phyloP scores from a whole-genome alignment of 768 basidiomycete species.

The Rhodotorula sphaerocarpa region DNA sequence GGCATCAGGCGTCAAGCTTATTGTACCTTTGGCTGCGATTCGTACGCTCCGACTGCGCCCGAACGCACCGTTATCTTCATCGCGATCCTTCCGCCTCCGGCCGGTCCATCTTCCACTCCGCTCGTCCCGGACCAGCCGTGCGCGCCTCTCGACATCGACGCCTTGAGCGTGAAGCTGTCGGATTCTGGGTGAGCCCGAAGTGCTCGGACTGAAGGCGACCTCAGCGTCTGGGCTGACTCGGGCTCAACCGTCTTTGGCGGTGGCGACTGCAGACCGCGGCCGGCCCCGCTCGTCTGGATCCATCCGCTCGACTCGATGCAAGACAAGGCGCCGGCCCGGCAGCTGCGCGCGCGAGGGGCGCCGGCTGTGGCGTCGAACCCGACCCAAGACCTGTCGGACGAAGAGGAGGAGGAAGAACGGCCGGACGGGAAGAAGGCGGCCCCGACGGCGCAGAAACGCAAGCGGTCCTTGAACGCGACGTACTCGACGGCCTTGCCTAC shows the following conservation, averaged over 20 bases:
- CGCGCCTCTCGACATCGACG: background rate
- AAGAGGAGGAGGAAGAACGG: background rate
- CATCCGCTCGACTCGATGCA: background rate
- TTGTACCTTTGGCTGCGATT: constrained; percentile 6
- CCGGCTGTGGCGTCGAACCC: no score
- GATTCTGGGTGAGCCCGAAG: background rate
- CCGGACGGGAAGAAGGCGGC: no score
- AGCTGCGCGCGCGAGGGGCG: no score
- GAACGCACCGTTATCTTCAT: background rate
- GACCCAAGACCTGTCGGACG: background rate
- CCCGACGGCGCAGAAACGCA: no score
- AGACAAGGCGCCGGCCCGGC: background rate
- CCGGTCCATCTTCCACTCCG: background rate
- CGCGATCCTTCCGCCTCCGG: constrained; percentile 3
- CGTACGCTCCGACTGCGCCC: background rate
- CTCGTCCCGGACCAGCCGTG: background rate
- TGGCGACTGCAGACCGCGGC: background rate
- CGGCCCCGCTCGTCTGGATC: constrained; percentile 12
- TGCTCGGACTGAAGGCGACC: no score
- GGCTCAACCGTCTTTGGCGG: background rate
- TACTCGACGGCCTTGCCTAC: no score
- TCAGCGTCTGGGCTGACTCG: no score
- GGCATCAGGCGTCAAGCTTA: background rate
- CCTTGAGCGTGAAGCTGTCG: background rate
- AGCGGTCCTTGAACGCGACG: no score